Base-by-base conservation (phyloP, 2,329 filamentous ascomycete species). In the Diplodia mutila region DNA sequence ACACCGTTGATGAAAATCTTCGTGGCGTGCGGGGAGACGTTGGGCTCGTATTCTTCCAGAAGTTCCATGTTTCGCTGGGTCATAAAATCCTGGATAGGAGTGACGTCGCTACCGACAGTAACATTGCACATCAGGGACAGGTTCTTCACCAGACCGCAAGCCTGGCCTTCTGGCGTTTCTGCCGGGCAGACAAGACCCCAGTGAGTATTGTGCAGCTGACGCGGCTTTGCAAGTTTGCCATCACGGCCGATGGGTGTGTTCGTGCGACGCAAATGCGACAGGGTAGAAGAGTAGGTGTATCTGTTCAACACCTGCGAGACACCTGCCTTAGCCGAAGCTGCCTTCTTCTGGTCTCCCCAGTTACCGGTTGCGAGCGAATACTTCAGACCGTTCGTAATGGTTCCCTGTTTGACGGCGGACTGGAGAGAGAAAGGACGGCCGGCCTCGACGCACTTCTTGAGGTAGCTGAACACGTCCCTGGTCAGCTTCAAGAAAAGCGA, bases 271-370 rank as follows among this genome's bases (percentile, higher is more conserved):
- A 99, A 86, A 90, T 99, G 96, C 21, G 95, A 99, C 52, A 99
- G 82, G 0, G 94, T 98, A 49, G 96, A 99, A 18, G 95, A 90
- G 76, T 97, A 99, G 0, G 96, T 98, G 79, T 98, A 99, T 78
- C 95, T 89, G 83, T 97, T 99, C 75, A 99, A 82, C 81, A 99
- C 96, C 81, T 99, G 95, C 57, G 94, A 98, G 55, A 99, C 95
- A 85, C 95, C 96, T 55, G 95, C 95, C 71, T 96, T 98, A 1
- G 94, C 92, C 73, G 91, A 94, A 74, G 92, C 91, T 23, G 95
- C 94, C 84, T 98, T 99, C 86, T 98, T 99, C 83, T 99, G 95
- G 72, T 99, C 95, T 76, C 95, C 96, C 96, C 95, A 99, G 81
- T 99, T 99, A 72, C 95, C 95, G 16, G 95, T 99, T 29, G 95